These are phyloP conservation scores for Xylaria sp. DNA, from an alignment of 2,329 filamentous ascomycete species.

Conservation along the genomic window DNA sequence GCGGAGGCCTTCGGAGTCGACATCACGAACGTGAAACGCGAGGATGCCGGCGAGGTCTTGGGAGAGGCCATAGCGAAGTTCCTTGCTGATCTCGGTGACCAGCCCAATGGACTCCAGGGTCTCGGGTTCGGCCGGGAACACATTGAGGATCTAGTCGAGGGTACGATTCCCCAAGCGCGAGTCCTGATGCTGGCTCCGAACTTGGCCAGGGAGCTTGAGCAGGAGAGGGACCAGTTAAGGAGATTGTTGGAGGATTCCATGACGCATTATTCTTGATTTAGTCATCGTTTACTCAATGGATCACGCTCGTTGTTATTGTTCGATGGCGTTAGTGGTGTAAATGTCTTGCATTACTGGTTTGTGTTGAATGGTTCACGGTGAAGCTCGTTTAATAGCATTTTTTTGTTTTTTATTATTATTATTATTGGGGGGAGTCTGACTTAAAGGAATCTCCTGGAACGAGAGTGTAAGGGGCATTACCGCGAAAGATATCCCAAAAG, in stretches of 20 bases:
- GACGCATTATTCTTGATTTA: conserved; percentile 29
- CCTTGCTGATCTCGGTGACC: conserved; percentile 76
- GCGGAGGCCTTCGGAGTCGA: conserved; percentile 91
- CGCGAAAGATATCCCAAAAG: too few relatives aligned
- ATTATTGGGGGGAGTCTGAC: too few relatives aligned
- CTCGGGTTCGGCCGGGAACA: conserved; percentile 74
- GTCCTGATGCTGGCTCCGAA: conserved; percentile 90
- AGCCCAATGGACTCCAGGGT: conserved; percentile 78
- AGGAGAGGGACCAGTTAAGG: conserved; percentile 67
- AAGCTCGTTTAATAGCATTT: too few relatives aligned
- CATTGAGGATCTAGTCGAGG: conserved; percentile 81
- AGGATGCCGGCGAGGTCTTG: conserved; percentile 84
- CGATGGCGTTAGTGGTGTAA: too few relatives aligned
- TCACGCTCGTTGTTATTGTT: too few relatives aligned
- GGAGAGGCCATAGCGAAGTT: conserved; percentile 79
- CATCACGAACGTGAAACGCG: conserved; percentile 76
- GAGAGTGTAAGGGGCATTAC: too few relatives aligned
- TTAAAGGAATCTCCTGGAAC: too few relatives aligned
- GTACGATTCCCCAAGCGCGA: conserved; percentile 84
- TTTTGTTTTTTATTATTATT: too few relatives aligned
- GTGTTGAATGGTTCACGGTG: too few relatives aligned
- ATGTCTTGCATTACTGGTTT: too few relatives aligned
- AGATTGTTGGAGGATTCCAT: conserved; percentile 60
- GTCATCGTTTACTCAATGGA: too few relatives aligned
- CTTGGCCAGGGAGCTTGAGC: conserved; percentile 62